These are phyloP conservation scores for Rhodosporidiobolus sp. DNA, from an alignment of 768 basidiomycete species.

Conservation along the genomic window DNA sequence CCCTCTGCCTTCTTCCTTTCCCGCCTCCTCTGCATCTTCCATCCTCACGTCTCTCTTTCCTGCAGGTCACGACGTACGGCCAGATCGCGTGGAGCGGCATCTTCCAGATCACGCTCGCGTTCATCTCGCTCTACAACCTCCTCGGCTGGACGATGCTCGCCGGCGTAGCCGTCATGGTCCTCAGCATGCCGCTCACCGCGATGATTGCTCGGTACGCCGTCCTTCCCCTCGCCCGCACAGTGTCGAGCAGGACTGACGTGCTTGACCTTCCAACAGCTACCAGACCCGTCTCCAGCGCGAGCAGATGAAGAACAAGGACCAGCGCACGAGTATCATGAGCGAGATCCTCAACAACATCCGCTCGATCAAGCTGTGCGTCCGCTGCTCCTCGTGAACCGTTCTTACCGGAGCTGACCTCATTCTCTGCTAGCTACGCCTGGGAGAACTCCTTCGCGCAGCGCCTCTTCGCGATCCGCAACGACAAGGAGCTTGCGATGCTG, in stretches of 20 bases:
- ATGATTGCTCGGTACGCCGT: slow-evolving; percentile 55
- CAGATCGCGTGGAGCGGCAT: slow-evolving; percentile 82
- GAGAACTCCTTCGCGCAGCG: slow-evolving; percentile 82
- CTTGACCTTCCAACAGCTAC: slow-evolving; percentile 38
- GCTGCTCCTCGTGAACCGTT: not conserved
- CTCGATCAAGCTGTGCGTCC: slow-evolving; percentile 68
- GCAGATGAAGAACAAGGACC: slow-evolving; percentile 92
- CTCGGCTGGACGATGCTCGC: slow-evolving; percentile 54
- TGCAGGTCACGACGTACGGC: too few relatives aligned
- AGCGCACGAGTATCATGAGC: slow-evolving; percentile 73
- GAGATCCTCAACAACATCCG: slow-evolving; percentile 91
- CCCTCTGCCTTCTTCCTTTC: too few relatives aligned
- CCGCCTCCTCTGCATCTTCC: too few relatives aligned
- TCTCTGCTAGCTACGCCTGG: slow-evolving; percentile 68
- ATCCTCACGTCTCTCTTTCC: not conserved
- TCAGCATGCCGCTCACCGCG: slow-evolving; percentile 44
- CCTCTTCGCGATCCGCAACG: slow-evolving; percentile 74
- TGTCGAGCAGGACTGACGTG: not conserved
- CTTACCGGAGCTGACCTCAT: not conserved
- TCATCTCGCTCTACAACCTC: slow-evolving; percentile 81
- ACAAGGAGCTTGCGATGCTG: slow-evolving; percentile 75
- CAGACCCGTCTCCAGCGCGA: slow-evolving; percentile 63
- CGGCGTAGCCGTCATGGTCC: slow-evolving; percentile 46
- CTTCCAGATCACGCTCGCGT: slow-evolving; percentile 83
- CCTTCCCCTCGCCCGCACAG: not conserved